phyloP scores from a whole-genome alignment of 108 stramenopile genomes.

The Pseudonitzschia delicatissima region DNA sequence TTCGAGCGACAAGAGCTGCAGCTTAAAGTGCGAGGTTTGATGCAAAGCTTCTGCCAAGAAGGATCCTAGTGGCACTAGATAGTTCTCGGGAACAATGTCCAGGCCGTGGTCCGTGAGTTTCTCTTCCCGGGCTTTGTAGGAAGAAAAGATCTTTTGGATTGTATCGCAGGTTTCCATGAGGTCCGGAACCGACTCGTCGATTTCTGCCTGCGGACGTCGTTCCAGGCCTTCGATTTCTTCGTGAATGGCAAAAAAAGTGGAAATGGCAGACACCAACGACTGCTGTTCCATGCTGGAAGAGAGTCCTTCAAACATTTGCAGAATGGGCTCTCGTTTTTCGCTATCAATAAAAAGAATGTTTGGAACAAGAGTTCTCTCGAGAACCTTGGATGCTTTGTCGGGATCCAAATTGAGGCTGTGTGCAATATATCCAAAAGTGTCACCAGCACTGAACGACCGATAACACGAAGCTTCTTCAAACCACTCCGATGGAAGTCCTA shows the following conservation, averaged over 20 bases:
- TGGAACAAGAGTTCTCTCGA: slow-evolving; percentile 58
- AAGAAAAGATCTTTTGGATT: slow-evolving; percentile 22
- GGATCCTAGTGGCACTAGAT: slow-evolving; percentile 20
- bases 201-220: slow-evolving; percentile 2
- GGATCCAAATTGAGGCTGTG: slow-evolving; percentile 40
- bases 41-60: slow-evolving; percentile 31
- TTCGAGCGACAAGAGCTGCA: slow-evolving; percentile 21
- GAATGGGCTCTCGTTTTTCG: slow-evolving; percentile 1
- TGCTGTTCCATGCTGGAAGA: slow-evolving; percentile 7
- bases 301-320: slow-evolving; percentile 13
- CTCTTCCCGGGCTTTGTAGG: slow-evolving; percentile 17
- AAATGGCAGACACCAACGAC: slow-evolving; percentile 17
- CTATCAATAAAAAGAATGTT: slow-evolving; percentile 49
- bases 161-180: slow-evolving; percentile 17
- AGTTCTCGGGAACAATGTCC: slow-evolving; percentile 11
- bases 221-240: slow-evolving; percentile 12
- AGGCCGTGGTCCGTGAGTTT: slow-evolving; percentile 10
- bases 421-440: slow-evolving; percentile 39
- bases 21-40: slow-evolving; percentile 25
- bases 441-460: slow-evolving; percentile 38
- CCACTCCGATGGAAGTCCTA: slow-evolving; percentile 64
- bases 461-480: slow-evolving; percentile 59
- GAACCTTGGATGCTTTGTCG: slow-evolving; percentile 18
- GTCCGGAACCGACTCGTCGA: slow-evolving; percentile 15
- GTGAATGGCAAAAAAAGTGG: slow-evolving; percentile 22